Evolutionary conservation across 257 asterid genomes (phyloP).

Genomic region (Gentiana straminea): DNA sequence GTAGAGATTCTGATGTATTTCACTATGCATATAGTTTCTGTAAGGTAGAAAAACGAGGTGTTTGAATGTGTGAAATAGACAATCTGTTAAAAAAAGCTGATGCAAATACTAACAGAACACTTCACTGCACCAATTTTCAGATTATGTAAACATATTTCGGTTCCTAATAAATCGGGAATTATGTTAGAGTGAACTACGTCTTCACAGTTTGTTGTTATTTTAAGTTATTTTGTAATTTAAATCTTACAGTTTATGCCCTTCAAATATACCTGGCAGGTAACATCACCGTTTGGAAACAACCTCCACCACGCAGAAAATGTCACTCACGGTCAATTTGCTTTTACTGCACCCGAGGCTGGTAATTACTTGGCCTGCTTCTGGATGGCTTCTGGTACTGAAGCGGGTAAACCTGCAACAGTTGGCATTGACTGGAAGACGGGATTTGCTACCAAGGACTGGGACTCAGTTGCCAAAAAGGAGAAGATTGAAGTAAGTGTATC

Average conservation of each 20-base stretch:
- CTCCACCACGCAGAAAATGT: slow-evolving; percentile 55
- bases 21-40: too few relatives aligned
- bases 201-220: neutral
- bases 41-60: too few relatives aligned
- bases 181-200: neutral
- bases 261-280: slow-evolving; percentile 33
- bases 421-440: slow-evolving; percentile 85
- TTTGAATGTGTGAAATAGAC: too few relatives aligned
- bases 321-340: slow-evolving; percentile 68
- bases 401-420: slow-evolving; percentile 39
- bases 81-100: too few relatives aligned
- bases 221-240: too few relatives aligned
- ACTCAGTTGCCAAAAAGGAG: slow-evolving; percentile 79
- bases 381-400: slow-evolving; percentile 22
- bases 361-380: slow-evolving; percentile 64
- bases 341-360: slow-evolving; percentile 71
- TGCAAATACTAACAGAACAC: too few relatives aligned
- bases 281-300: slow-evolving; percentile 66
- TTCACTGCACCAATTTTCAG: too few relatives aligned
- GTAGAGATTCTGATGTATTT: too few relatives aligned
- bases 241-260: neutral
- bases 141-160: too few relatives aligned
- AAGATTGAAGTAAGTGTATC: slow-evolving; percentile 50
- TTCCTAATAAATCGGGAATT: neutral
- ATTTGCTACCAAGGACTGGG: slow-evolving; percentile 76